Conservation (phyloP, 257 asterid species). For the Vinca minor region DNA sequence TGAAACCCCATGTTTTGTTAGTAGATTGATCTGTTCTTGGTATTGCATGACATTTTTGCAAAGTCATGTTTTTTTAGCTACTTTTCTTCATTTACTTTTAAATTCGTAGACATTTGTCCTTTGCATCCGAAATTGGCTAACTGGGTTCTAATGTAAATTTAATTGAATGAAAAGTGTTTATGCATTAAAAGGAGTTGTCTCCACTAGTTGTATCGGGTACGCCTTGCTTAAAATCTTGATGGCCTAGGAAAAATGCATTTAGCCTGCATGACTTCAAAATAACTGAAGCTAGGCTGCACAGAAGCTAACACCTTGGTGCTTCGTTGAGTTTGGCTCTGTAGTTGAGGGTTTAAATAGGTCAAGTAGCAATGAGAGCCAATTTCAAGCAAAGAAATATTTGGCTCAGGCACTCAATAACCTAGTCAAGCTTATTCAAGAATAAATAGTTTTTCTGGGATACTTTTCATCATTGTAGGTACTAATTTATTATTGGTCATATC, state of each 20-base stretch:
- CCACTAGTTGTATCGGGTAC: background rate
- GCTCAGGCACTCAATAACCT: background rate
- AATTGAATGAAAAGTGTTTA: background rate
- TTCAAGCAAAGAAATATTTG: background rate
- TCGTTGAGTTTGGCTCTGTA: background rate
- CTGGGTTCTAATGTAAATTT: background rate
- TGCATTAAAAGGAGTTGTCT: background rate
- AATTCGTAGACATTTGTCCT: background rate
- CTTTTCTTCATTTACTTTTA: background rate
- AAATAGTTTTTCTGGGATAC: background rate
- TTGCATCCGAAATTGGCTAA: slow-evolving; percentile 1
- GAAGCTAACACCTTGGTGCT: background rate
- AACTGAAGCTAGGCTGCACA: background rate
- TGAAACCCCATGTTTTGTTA: background rate
- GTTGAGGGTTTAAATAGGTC: background rate
- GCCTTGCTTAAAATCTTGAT: background rate
- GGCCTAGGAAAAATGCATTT: background rate
- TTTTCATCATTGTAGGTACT: no score
- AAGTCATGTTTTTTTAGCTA: background rate
- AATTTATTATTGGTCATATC: background rate
- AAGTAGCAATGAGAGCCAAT: background rate
- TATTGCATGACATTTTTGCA: background rate
- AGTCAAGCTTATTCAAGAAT: background rate
- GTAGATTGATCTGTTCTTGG: background rate
- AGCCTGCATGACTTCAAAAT: background rate